These are phyloP conservation scores for Picochlorum costavermella DNA, from an alignment of 139 green algal species.

Conservation along the genomic window DNA sequence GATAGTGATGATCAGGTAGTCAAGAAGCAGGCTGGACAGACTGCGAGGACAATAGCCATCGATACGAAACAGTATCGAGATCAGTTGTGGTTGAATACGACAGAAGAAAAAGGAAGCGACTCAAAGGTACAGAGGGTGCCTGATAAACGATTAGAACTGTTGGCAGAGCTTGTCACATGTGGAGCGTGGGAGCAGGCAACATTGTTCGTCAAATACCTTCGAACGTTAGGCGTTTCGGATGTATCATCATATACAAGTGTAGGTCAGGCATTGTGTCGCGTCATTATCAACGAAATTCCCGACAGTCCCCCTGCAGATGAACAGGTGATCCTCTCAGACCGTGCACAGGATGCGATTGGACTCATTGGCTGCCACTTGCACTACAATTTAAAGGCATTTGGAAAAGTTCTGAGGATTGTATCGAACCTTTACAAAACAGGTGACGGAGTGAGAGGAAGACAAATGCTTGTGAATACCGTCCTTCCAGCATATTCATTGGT, in stretches of 20 bases:
- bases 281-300: slow-evolving; percentile 6
- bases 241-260: slow-evolving; percentile 34
- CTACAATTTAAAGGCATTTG: slow-evolving; percentile 14
- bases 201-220: slow-evolving; percentile 33
- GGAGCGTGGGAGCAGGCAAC: slow-evolving; percentile 31
- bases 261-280: slow-evolving; percentile 26
- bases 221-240: slow-evolving; percentile 22
- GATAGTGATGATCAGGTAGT: slow-evolving; percentile 1
- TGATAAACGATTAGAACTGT: slow-evolving; percentile 46
- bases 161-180: slow-evolving; percentile 34
- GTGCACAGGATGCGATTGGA: slow-evolving; percentile 25
- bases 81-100: too few relatives aligned
- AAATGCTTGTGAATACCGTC: slow-evolving; percentile 37
- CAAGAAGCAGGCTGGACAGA: slow-evolving; percentile 13
- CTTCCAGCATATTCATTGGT: slow-evolving; percentile 54
- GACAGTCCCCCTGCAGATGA: slow-evolving; percentile 2
- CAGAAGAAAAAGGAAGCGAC: too few relatives aligned
- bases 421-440: not conserved
- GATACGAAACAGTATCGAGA: slow-evolving; percentile 14
- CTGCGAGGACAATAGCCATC: slow-evolving; percentile 39
- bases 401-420: not conserved
- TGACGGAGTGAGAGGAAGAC: not conserved
- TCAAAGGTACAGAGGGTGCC: not conserved
- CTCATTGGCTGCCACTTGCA: slow-evolving; percentile 26
- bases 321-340: not conserved